These are phyloP conservation scores for Penicillium freii DNA, from an alignment of 2,329 filamentous ascomycete genomes.

Conservation along the genomic window DNA sequence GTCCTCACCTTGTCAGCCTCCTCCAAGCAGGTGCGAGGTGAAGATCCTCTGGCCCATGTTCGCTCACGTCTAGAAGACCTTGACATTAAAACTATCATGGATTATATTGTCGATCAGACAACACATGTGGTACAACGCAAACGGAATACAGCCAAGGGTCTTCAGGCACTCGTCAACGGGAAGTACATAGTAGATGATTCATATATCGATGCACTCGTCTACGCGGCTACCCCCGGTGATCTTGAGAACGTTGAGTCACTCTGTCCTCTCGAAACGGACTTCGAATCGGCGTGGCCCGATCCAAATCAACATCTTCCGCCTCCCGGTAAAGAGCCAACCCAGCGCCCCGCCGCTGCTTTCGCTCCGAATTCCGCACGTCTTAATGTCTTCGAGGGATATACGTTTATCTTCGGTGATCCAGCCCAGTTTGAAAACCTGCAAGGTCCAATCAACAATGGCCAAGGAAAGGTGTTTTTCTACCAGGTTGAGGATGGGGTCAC, in stretches of 20 bases:
- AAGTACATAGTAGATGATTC: constrained; percentile 70
- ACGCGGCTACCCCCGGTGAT: constrained; percentile 54
- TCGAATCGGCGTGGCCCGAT: constrained; percentile 74
- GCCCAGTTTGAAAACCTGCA: constrained; percentile 73
- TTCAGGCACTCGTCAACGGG: constrained; percentile 82
- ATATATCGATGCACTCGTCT: constrained; percentile 71
- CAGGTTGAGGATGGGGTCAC: constrained; percentile 63
- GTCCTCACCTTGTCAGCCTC: constrained; percentile 80
- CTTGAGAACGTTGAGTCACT: constrained; percentile 52
- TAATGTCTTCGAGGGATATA: constrained; percentile 80
- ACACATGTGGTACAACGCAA: constrained; percentile 89
- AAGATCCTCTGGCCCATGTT: constrained; percentile 62
- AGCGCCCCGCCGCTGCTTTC: constrained; percentile 67
- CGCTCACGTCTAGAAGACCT: constrained; percentile 70
- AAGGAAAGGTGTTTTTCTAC: constrained; percentile 75
- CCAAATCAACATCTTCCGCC: constrained; percentile 70
- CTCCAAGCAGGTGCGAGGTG: constrained; percentile 64
- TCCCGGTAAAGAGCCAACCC: constrained; percentile 70
- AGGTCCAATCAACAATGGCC: constrained; percentile 71
- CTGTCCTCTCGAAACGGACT: constrained; percentile 72
- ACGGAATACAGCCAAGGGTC: constrained; percentile 80
- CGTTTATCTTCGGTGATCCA: constrained; percentile 79
- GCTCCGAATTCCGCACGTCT: constrained; percentile 64
- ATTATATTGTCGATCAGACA: constrained; percentile 68
- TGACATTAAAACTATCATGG: constrained; percentile 80